These are phyloP conservation scores for Pyrus betulifolia DNA, from an alignment of 306 rosid species.

Conservation along the genomic window DNA sequence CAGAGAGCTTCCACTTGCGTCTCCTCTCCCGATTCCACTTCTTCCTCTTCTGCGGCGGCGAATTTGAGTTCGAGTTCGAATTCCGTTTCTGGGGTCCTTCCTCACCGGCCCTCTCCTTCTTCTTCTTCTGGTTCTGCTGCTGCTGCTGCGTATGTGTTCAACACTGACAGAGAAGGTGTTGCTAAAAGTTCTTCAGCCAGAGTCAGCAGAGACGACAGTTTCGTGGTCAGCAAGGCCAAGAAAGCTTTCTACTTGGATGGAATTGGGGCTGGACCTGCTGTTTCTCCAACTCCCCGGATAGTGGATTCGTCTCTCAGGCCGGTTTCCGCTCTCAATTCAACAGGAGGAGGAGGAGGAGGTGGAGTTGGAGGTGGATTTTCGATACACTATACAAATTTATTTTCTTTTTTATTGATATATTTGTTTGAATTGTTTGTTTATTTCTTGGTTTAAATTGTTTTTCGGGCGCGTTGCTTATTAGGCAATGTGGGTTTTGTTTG, in stretches of 20 bases:
- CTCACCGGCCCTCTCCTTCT: neutral
- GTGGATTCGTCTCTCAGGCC: constrained; percentile 54
- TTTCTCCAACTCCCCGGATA: constrained; percentile 41
- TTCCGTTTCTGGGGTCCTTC: constrained; percentile 14
- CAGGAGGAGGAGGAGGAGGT: neutral
- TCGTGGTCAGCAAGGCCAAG: constrained; percentile 40
- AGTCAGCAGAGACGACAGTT: constrained; percentile 64
- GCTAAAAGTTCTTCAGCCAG: constrained; percentile 22
- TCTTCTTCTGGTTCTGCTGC: neutral
- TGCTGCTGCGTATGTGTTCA: constrained; percentile 24
- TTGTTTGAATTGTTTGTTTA: neutral
- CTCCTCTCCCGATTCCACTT: constrained; percentile 24
- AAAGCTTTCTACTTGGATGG: constrained; percentile 41
- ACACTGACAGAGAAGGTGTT: constrained; percentile 28
- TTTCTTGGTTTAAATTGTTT: neutral
- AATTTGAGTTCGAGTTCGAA: constrained; percentile 8
- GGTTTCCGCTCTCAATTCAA: neutral
- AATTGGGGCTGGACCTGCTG: constrained; percentile 38
- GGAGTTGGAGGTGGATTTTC: neutral
- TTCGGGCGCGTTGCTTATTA: neutral
- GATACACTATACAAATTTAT: neutral
- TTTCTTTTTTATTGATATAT: neutral
- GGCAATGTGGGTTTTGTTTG: neutral
- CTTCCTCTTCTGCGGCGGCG: constrained; percentile 18
- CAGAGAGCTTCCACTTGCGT: constrained; percentile 79